Evolutionary conservation across 495 filamentous ascomycete genomes (phyloP).

Genomic region (Lepidopterella palustris): DNA sequence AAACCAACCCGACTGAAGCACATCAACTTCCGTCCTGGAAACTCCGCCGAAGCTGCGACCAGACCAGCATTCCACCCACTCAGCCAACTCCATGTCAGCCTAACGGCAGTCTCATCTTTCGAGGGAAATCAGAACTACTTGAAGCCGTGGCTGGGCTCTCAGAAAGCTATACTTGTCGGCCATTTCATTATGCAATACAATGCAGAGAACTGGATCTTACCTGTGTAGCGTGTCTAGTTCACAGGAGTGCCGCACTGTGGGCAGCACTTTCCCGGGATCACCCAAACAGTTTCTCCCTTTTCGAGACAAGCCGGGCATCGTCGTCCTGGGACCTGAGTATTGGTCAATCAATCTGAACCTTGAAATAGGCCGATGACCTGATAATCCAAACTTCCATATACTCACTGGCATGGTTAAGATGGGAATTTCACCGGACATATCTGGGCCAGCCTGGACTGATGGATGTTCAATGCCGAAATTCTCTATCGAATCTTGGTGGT

Average conservation of each 20-base stretch:
- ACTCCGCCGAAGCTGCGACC: no score
- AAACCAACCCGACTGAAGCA: no score
- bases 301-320: slow-evolving; percentile 34
- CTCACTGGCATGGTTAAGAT: slow-evolving; percentile 21
- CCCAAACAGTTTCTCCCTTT: slow-evolving; percentile 36
- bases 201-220: background rate
- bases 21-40: no score
- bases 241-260: slow-evolving; percentile 35
- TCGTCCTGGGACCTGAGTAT: slow-evolving; percentile 33
- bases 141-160: no score
- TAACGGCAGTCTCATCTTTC: no score
- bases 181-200: no score
- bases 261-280: slow-evolving; percentile 38
- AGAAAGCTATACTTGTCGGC: no score
- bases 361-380: background rate
- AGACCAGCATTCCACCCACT: no score
- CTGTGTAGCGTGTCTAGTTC: slow-evolving; percentile 13
- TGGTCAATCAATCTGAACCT: slow-evolving; percentile 1
- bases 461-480: slow-evolving; percentile 22
- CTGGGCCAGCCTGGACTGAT: slow-evolving; percentile 3
- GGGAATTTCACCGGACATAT: slow-evolving; percentile 4
- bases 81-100: no score
- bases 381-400: background rate
- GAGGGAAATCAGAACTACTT: no score
- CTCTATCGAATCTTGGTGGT: slow-evolving; percentile 18